These are phyloP conservation scores for Hanseniaspora lachancei DNA, from an alignment of 805 yeast genomes.

Conservation along the genomic window DNA sequence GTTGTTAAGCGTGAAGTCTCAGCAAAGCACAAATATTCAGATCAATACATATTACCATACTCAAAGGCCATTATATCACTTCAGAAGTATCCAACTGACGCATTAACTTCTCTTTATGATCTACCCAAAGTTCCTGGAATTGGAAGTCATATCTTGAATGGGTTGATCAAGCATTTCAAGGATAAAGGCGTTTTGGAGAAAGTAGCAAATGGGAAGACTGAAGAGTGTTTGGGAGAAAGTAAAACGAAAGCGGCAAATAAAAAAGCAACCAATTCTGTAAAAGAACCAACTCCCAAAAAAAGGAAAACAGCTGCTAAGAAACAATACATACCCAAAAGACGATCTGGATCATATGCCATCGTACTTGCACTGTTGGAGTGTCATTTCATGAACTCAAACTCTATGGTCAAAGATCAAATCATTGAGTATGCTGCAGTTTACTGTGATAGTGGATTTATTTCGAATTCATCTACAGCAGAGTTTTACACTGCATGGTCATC, in stretches of 20 bases:
- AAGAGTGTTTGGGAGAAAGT: conserved; percentile 7
- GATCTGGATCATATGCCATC: conserved; percentile 81
- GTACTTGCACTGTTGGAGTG: conserved; percentile 41
- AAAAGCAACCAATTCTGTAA: conserved; percentile 4
- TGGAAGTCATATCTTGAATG: conserved; percentile 55
- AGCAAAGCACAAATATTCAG: not conserved
- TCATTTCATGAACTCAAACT: conserved; percentile 29
- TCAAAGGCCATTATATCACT: not conserved
- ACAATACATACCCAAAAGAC: conserved; percentile 54
- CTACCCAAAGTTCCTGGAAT: conserved; percentile 48
- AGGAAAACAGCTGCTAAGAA: conserved; percentile 20
- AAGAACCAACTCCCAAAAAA: conserved; percentile 19
- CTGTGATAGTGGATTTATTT: conserved; percentile 44
- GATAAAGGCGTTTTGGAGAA: conserved; percentile 40
- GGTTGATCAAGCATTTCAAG: conserved; percentile 46
- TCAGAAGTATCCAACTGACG: not conserved
- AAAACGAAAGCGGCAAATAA: conserved; percentile 13
- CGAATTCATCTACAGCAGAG: conserved; percentile 49
- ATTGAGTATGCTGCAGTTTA: conserved; percentile 39
- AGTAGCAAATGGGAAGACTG: conserved; percentile 18
- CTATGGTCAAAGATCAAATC: conserved; percentile 52
- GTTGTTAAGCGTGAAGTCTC: not conserved
- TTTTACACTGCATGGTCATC: conserved; percentile 68
- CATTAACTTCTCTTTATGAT: conserved; percentile 35
- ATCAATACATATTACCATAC: not conserved